A percentile compares a stretch with the other conserved stretches of the same genome.
phyloP scores from a whole-genome alignment of 352 stramenopile species.

The Phytopythium helicoides region DNA sequence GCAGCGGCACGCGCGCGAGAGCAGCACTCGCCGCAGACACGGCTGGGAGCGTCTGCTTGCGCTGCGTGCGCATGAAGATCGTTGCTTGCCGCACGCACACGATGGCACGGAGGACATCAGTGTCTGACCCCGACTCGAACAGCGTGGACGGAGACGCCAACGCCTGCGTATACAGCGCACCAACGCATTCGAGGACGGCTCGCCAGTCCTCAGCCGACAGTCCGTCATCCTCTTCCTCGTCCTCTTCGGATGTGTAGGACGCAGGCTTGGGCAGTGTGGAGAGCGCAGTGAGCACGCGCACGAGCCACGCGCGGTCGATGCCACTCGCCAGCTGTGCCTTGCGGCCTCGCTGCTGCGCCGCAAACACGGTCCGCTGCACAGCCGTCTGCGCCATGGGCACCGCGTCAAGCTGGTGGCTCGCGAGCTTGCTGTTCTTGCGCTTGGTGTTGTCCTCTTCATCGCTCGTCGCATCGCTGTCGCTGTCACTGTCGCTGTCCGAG shows the following conservation, averaged over 20 bases:
- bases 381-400: slow-evolving; percentile 32
- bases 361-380: slow-evolving; percentile 36
- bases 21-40: slow-evolving; percentile 27
- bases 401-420: slow-evolving; percentile 16
- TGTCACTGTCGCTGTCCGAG: slow-evolving; percentile 28
- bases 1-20: slow-evolving; percentile 24
- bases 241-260: slow-evolving; percentile 32
- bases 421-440: slow-evolving; percentile 5
- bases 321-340: slow-evolving; percentile 15
- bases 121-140: slow-evolving; percentile 18
- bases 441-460: slow-evolving; percentile 26
- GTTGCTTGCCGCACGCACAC: slow-evolving; percentile 52
- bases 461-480: slow-evolving; percentile 38
- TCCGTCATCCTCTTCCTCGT: slow-evolving; percentile 40
- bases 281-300: slow-evolving; percentile 37
- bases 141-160: slow-evolving; percentile 26
- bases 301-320: slow-evolving; percentile 36
- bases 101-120: slow-evolving; percentile 20
- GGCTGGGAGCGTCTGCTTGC: slow-evolving; percentile 34
- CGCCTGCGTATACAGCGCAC: slow-evolving; percentile 47
- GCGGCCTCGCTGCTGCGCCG: slow-evolving; percentile 28
- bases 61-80: slow-evolving; percentile 57
- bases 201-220: slow-evolving; percentile 24
- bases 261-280: slow-evolving; percentile 40
- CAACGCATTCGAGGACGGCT: slow-evolving; percentile 43